Conservation (phyloP, 2,329 filamentous ascomycete genomes). For the Cytospora chrysosperma region DNA sequence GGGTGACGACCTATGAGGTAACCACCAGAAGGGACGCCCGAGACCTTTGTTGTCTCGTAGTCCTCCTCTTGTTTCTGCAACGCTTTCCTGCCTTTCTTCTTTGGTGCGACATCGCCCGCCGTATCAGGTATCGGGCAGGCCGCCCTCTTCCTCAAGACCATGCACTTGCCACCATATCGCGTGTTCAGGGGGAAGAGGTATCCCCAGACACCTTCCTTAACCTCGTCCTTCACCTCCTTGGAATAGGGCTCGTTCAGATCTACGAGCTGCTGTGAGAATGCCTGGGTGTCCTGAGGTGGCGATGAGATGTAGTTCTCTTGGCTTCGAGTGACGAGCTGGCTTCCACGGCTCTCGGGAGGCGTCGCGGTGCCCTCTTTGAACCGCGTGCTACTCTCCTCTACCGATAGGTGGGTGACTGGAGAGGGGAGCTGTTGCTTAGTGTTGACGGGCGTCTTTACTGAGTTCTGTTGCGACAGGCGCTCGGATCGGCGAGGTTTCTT, state of each 20-base stretch:
- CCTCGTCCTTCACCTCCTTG: slow-evolving; percentile 83
- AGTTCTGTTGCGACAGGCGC: slow-evolving; percentile 58
- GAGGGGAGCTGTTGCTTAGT: slow-evolving; percentile 74
- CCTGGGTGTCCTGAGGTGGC: slow-evolving; percentile 71
- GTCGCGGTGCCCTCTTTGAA: slow-evolving; percentile 71
- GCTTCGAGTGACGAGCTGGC: slow-evolving; percentile 49
- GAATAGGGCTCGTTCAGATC: slow-evolving; percentile 70
- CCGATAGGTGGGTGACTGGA: slow-evolving; percentile 65
- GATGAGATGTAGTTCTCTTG: slow-evolving; percentile 47
- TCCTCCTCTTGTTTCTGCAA: slow-evolving; percentile 55
- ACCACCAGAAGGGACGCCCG: slow-evolving; percentile 68
- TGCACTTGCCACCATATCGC: slow-evolving; percentile 62
- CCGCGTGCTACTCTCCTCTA: slow-evolving; percentile 59
- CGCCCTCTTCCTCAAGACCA: slow-evolving; percentile 71
- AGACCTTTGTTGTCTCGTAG: slow-evolving; percentile 62
- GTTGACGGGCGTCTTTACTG: slow-evolving; percentile 56
- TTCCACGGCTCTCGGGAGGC: slow-evolving; percentile 60
- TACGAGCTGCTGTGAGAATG: slow-evolving; percentile 73
- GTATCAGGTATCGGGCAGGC: slow-evolving; percentile 63
- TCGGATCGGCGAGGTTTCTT: slow-evolving; percentile 86
- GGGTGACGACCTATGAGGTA: slow-evolving; percentile 91
- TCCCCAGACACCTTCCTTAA: slow-evolving; percentile 86
- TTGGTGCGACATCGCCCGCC: slow-evolving; percentile 40
- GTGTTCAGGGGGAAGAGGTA: slow-evolving; percentile 83
- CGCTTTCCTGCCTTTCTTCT: slow-evolving; percentile 45